Base-by-base conservation (phyloP, 768 basidiomycete species). In the Butyriboletus loyo region DNA sequence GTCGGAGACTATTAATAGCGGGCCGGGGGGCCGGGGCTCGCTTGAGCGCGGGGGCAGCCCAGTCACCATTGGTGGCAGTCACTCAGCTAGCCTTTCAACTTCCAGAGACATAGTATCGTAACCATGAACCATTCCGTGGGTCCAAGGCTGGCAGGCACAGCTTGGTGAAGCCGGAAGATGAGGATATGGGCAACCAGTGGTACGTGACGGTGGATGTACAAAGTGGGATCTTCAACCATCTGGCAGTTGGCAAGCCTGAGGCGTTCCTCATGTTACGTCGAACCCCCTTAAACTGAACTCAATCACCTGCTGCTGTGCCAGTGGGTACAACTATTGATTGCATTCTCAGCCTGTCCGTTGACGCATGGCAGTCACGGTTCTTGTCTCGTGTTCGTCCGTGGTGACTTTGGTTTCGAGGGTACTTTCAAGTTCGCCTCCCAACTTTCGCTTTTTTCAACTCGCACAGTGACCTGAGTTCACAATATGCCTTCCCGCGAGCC, bases 401-500 rank as follows among this genome's bases (percentile, higher is more conserved):
- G 36, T 34, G 25, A 25, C n/a, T n/a, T 21, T 24, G 21, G 27
- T 27, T 36, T 24, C 10, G 7, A 32, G 41, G 27, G 42, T 21
- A 34, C 27, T 19, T 21, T 15, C n/a, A n/a, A n/a, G n/a, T n/a
- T n/a, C 3, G 7, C 27, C 11, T 49, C 47, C 17, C 41, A 4
- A 19, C 45, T 19, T 35, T 17, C 28, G 25, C 32, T 19, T 31
- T 14, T 11, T 37, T 15, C n/a, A 7, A 19, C 32, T 43, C 22
- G n/a, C 30, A 44, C 37, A 34, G 22, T 8, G 31, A 49, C 31
- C 22, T 38, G 22, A 47, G 6, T 30, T 7, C 35, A 21, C 52
- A 56, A 19, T 52, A 72, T 72, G 72, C 6, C 59, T 4, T 45
- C 64, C 11, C 43, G 63, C 25, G 36, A 70, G 32, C 65, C 67